A percentile compares a stretch with the other conserved stretches of the same genome.
Conservation (phyloP, 2,329 filamentous ascomycete species). For the Zymoseptoria brevis region DNA sequence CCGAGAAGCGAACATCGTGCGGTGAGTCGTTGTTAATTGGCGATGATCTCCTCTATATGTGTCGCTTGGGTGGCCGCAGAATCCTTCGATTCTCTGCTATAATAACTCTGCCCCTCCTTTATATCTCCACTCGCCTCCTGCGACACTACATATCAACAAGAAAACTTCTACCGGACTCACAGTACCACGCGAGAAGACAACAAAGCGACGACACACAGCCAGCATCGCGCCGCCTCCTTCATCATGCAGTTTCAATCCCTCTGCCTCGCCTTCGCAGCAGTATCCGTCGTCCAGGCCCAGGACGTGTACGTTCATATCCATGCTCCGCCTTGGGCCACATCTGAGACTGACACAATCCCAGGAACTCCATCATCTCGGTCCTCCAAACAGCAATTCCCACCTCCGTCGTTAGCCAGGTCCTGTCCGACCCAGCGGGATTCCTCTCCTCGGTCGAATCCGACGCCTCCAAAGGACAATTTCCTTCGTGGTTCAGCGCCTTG, state of each 20-base stretch:
- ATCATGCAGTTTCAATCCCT: neutral
- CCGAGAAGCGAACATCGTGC: neutral
- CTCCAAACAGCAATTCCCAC: slow-evolving; percentile 40
- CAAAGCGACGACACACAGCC: too few species aligned
- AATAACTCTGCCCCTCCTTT: too few species aligned
- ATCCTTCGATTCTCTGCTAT: too few species aligned
- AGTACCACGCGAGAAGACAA: neutral
- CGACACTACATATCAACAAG: too few species aligned
- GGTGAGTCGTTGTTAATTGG: neutral
- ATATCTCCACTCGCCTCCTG: too few species aligned
- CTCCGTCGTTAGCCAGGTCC: slow-evolving; percentile 32
- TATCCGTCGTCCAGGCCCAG: neutral
- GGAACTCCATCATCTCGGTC: slow-evolving; percentile 34
- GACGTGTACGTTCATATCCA: neutral
- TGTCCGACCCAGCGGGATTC: slow-evolving; percentile 36
- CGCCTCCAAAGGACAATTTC: slow-evolving; percentile 36
- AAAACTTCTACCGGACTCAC: neutral
- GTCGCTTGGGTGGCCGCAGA: neutral
- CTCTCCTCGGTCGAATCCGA: slow-evolving; percentile 36
- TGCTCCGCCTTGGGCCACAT: neutral
- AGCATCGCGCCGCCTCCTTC: neutral
- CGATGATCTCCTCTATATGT: neutral
- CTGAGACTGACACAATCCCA: slow-evolving; percentile 4
- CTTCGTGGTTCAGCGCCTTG: slow-evolving; percentile 39
- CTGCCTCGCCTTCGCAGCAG: neutral